Percentiles rank a stretch among this genome's conserved stretches.
Conservation (phyloP, 2,329 filamentous ascomycete species). For the Neobulgaria alba region DNA sequence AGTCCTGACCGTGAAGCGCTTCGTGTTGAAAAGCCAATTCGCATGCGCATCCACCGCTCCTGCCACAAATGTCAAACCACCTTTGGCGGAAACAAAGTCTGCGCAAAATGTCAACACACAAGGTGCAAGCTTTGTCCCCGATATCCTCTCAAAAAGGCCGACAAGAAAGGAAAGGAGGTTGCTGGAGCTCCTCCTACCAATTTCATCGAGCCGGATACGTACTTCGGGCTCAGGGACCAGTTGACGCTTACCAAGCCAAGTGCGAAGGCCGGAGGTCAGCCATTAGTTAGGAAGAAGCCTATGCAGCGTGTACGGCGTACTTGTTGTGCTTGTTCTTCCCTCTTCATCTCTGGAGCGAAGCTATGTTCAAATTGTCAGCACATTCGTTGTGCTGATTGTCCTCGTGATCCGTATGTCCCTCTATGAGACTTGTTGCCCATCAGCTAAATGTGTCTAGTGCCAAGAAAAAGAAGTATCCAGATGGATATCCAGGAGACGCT, state of each 20-base stretch:
- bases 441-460: slow-evolving; percentile 35
- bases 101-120: slow-evolving; percentile 66
- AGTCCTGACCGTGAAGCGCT: slow-evolving; percentile 21
- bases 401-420: slow-evolving; percentile 63
- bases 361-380: slow-evolving; percentile 64
- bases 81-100: slow-evolving; percentile 66
- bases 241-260: slow-evolving; percentile 53
- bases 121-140: slow-evolving; percentile 76
- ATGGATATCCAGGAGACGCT: slow-evolving; percentile 58
- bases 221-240: slow-evolving; percentile 32
- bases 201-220: slow-evolving; percentile 18
- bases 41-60: slow-evolving; percentile 67
- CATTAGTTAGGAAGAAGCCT: slow-evolving; percentile 62
- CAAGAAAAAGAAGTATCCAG: slow-evolving; percentile 60
- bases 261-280: slow-evolving; percentile 53
- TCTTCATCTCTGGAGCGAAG: slow-evolving; percentile 52
- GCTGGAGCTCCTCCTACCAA: slow-evolving; percentile 17
- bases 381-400: slow-evolving; percentile 69
- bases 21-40: slow-evolving; percentile 66
- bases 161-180: slow-evolving; percentile 39
- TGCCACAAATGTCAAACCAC: slow-evolving; percentile 74
- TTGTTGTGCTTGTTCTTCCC: slow-evolving; percentile 64
- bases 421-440: not conserved
- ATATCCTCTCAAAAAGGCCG: slow-evolving; percentile 48
- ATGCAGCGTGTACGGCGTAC: slow-evolving; percentile 65